Evolutionary conservation across 169 alveolate genomes (phyloP).

Genomic region (Pseudocohnilembus persalinus): DNA sequence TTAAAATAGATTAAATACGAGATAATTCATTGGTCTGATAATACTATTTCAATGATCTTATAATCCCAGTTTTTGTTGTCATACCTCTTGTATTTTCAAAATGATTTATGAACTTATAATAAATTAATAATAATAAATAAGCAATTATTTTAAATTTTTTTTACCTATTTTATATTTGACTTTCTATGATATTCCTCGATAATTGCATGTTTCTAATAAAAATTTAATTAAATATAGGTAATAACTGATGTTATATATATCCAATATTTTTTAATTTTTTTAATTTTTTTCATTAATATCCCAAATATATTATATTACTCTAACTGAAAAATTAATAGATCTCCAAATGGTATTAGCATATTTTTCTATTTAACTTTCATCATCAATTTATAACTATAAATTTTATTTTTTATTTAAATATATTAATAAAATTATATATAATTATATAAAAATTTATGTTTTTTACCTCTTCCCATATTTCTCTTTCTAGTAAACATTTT

Average conservation of each 20-base stretch:
- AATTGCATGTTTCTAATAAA: too few species aligned
- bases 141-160: conserved; percentile 14
- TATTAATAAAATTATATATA: too few species aligned
- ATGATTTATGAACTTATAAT: conserved; percentile 40
- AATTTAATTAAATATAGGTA: too few species aligned
- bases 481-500: conserved; percentile 30
- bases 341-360: conserved; percentile 52
- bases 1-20: neutral
- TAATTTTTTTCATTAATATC: too few species aligned
- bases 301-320: conserved; percentile 2
- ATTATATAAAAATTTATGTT: neutral
- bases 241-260: too few species aligned
- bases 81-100: conserved; percentile 46
- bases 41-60: conserved; percentile 35
- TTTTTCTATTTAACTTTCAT: conserved; percentile 11
- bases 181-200: conserved; percentile 18
- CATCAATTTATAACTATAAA: neutral
- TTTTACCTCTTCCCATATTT: conserved; percentile 45
- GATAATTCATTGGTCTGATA: conserved; percentile 29
- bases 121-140: neutral
- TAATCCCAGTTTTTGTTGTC: conserved; percentile 53
- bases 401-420: neutral
- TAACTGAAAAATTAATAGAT: conserved; percentile 36
- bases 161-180: conserved; percentile 8
- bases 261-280: too few species aligned